Conservation (phyloP, 2,329 filamentous ascomycete genomes). For the Aspergillus ibericus region DNA sequence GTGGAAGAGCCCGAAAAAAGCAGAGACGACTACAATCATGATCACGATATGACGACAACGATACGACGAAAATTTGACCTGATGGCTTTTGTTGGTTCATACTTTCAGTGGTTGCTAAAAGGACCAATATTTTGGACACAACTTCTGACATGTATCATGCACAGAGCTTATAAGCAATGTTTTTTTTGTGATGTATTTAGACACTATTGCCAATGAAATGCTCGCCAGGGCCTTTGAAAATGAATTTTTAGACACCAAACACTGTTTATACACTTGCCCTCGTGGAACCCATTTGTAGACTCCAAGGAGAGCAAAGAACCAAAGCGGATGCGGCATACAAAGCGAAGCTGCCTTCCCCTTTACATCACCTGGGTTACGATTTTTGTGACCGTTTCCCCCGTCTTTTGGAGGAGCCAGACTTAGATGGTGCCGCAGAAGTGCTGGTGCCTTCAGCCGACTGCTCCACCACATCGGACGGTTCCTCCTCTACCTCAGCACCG, state of each 20-base stretch:
- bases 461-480: conserved; percentile 23
- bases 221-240: neutral
- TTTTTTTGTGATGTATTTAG: neutral
- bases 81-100: conserved; percentile 9
- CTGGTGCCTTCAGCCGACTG: conserved; percentile 21
- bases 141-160: neutral
- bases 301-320: neutral
- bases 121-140: neutral
- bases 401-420: conserved; percentile 22
- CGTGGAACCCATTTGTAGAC: neutral
- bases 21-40: conserved; percentile 12
- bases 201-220: neutral
- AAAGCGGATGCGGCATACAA: neutral
- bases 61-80: conserved; percentile 13
- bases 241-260: neutral
- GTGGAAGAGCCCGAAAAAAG: neutral
- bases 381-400: conserved; percentile 32
- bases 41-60: conserved; percentile 25
- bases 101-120: conserved; percentile 5
- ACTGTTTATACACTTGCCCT: neutral
- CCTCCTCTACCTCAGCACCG: conserved; percentile 16
- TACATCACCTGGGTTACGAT: conserved; percentile 17
- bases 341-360: neutral
- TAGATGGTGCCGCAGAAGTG: conserved; percentile 27
- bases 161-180: neutral